phyloP scores from a whole-genome alignment of 441 rosid species.

The Arabidopsis lyrata region DNA sequence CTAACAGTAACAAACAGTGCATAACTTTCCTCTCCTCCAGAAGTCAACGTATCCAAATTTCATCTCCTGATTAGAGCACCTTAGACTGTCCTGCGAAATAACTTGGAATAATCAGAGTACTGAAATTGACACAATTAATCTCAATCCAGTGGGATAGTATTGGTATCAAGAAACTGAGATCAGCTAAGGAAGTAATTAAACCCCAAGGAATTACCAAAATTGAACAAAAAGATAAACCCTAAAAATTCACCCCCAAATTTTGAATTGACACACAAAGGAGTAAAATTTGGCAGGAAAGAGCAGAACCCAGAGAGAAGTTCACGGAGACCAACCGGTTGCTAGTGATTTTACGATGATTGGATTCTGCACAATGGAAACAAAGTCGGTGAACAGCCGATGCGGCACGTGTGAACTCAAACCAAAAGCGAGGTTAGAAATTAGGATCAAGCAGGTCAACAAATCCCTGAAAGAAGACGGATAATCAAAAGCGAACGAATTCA shows the following conservation, averaged over 20 bases:
- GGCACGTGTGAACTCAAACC: constrained; percentile 37
- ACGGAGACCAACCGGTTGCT: constrained; percentile 6
- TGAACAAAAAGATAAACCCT: constrained; percentile 26
- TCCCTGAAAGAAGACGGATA: background rate
- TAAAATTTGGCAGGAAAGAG: constrained; percentile 9
- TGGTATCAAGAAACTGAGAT: constrained; percentile 26
- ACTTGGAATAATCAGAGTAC: background rate
- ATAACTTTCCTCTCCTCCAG: constrained; percentile 47
- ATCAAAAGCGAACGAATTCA: constrained; percentile 11
- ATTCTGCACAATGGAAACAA: constrained; percentile 21
- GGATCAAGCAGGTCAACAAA: constrained; percentile 31
- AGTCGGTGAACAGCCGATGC: constrained; percentile 38
- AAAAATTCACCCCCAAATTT: constrained; percentile 25
- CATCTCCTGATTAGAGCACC: constrained; percentile 46
- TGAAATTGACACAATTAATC: constrained; percentile 5
- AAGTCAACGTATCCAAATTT: constrained; percentile 41
- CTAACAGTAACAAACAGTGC: constrained; percentile 44
- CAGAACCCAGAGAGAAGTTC: constrained; percentile 21
- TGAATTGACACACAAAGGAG: constrained; percentile 29
- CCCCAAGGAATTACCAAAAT: constrained; percentile 1
- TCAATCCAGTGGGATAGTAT: constrained; percentile 9
- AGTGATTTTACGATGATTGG: constrained; percentile 26
- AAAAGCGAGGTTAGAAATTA: constrained; percentile 21
- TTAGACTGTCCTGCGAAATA: constrained; percentile 20
- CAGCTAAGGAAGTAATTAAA: constrained; percentile 4